phyloP scores from a whole-genome alignment of 768 basidiomycete genomes.

The Lepiota brunneoincarnata region DNA sequence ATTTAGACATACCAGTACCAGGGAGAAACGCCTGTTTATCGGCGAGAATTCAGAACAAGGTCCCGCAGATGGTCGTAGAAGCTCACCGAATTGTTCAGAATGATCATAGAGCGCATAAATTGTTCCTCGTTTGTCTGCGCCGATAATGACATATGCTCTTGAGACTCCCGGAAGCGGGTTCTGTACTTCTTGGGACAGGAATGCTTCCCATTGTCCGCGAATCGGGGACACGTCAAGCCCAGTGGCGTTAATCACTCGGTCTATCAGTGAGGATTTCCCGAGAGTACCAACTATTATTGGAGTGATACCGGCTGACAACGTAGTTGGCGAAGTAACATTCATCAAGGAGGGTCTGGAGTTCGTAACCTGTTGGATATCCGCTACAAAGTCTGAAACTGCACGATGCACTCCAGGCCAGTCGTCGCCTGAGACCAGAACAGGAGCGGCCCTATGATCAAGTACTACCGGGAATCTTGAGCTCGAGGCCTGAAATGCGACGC shows the following conservation, averaged over 20 bases:
- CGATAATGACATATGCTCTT: constrained; percentile 65
- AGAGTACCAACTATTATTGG: constrained; percentile 68
- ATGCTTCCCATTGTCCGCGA: constrained; percentile 67
- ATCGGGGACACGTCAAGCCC: constrained; percentile 54
- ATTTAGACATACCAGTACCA: constrained; percentile 55
- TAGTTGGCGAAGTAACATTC: constrained; percentile 40
- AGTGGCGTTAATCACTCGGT: constrained; percentile 48
- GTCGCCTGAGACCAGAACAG: constrained; percentile 48
- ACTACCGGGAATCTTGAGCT: constrained; percentile 42
- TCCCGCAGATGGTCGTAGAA: background rate
- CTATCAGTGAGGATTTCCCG: constrained; percentile 52
- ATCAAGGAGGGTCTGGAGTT: constrained; percentile 45
- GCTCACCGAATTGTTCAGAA: constrained; percentile 63
- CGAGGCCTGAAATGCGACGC: constrained; percentile 42
- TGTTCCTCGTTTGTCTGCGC: constrained; percentile 67
- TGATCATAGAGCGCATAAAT: constrained; percentile 68
- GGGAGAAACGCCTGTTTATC: constrained; percentile 54
- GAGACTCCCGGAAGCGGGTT: constrained; percentile 56
- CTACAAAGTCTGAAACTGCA: constrained; percentile 56
- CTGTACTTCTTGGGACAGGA: constrained; percentile 46
- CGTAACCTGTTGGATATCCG: constrained; percentile 62
- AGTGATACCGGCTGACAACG: constrained; percentile 26
- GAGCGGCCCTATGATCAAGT: constrained; percentile 40
- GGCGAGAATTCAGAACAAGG: constrained; percentile 7
- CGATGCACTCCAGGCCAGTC: constrained; percentile 66